These are phyloP conservation scores for Mucor indicus DNA, from an alignment of 371 early-diverging fungal species.

Conservation along the genomic window DNA sequence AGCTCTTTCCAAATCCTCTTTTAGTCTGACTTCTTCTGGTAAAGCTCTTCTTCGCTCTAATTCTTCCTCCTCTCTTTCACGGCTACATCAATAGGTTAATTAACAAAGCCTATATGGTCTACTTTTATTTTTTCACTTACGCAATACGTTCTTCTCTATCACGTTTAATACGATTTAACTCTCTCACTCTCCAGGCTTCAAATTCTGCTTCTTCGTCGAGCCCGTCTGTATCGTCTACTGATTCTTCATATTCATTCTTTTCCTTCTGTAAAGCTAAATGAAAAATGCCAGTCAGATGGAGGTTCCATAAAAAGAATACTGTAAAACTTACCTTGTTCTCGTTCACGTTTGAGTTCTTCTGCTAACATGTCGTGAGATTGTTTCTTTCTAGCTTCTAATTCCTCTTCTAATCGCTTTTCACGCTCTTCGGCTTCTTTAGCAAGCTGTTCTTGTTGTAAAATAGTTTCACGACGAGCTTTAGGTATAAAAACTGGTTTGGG, in stretches of 20 bases:
- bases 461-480: slow-evolving; percentile 71
- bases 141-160: slow-evolving; percentile 76
- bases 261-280: slow-evolving; percentile 25
- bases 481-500: slow-evolving; percentile 86
- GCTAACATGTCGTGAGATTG: slow-evolving; percentile 78
- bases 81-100: slow-evolving; percentile 30
- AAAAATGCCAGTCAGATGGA: background rate
- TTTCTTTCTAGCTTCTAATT: slow-evolving; percentile 62
- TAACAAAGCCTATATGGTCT: background rate
- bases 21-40: slow-evolving; percentile 77
- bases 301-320: background rate
- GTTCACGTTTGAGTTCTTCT: slow-evolving; percentile 59
- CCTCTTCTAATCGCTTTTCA: slow-evolving; percentile 45
- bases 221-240: slow-evolving; percentile 91
- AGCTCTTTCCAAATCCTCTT: slow-evolving; percentile 64
- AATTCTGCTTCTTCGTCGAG: slow-evolving; percentile 84
- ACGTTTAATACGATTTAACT: slow-evolving; percentile 84
- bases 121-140: slow-evolving; percentile 45
- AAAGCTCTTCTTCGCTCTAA: slow-evolving; percentile 77
- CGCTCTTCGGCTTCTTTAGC: slow-evolving; percentile 63
- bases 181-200: slow-evolving; percentile 91
- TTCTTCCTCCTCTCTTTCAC: slow-evolving; percentile 76
- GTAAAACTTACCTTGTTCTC: slow-evolving; percentile 20
- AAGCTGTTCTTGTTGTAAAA: slow-evolving; percentile 59
- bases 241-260: slow-evolving; percentile 24